A percentile compares a stretch with the other conserved stretches of the same genome.
phyloP scores from a whole-genome alignment of 495 filamentous ascomycete genomes.

The Bacidia rubella region DNA sequence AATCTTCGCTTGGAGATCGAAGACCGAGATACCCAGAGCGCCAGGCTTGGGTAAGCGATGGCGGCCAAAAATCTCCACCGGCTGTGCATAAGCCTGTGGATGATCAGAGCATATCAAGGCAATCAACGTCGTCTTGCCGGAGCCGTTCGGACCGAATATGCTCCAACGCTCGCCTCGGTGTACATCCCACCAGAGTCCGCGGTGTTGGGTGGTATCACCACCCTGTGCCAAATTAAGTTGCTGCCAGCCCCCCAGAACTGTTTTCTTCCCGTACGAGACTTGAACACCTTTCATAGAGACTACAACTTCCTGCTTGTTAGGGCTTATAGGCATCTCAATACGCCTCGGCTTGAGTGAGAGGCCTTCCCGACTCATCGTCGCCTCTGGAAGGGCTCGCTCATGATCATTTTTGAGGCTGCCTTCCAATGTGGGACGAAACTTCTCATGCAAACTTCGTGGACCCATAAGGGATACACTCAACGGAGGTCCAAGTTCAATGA shows the following conservation, averaged over 20 bases:
- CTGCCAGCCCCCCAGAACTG: conserved; percentile 67
- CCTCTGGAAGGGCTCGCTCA: background rate
- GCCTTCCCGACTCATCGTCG: background rate
- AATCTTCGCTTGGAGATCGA: conserved; percentile 79
- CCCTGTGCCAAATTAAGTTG: conserved; percentile 35
- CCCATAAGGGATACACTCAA: background rate
- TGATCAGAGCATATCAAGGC: conserved; percentile 92
- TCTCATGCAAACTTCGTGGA: no score
- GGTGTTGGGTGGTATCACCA: background rate
- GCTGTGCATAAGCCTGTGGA: conserved; percentile 81
- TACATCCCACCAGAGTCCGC: conserved; percentile 72
- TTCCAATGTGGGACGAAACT: no score
- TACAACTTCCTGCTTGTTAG: conserved; percentile 42
- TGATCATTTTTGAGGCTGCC: no score
- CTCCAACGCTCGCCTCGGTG: conserved; percentile 77
- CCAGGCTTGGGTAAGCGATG: conserved; percentile 64
- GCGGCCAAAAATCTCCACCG: conserved; percentile 72
- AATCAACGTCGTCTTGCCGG: conserved; percentile 83
- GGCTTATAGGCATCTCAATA: background rate
- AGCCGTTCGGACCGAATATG: conserved; percentile 81
- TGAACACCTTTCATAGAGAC: conserved; percentile 76
- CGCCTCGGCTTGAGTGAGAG: background rate
- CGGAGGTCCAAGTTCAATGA: conserved; percentile 41
- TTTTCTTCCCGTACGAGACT: conserved; percentile 66
- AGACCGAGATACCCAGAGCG: conserved; percentile 65